These are phyloP conservation scores for slime mould (Dictyostelium discoideum) DNA, from an alignment of 78 protist species.

Conservation along the genomic window DNA sequence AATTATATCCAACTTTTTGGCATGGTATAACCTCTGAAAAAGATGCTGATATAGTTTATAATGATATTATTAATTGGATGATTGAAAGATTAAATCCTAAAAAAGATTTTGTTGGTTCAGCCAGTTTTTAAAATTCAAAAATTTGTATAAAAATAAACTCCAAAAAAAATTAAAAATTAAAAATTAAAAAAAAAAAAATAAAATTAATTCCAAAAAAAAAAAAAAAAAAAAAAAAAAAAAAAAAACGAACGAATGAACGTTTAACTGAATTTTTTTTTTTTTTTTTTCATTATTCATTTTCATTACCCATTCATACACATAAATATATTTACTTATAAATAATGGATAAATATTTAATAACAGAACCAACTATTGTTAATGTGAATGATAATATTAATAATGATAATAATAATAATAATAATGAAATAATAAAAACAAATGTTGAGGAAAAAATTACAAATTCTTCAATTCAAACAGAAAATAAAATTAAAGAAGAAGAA, in stretches of 20 bases:
- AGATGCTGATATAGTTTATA: neutral
- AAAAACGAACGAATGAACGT: neutral
- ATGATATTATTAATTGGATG: conserved; percentile 53
- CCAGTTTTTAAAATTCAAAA: neutral
- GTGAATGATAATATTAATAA: neutral
- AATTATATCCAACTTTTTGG: conserved; percentile 51
- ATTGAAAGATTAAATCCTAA: neutral
- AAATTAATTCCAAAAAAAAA: too few species aligned
- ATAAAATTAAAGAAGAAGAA: neutral
- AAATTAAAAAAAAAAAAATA: too few species aligned
- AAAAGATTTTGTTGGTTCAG: neutral
- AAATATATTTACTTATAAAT: neutral
- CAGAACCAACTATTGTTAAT: neutral
- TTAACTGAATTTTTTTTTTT: neutral
- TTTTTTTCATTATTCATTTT: neutral
- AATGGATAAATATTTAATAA: neutral
- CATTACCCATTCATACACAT: neutral
- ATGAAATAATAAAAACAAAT: neutral
- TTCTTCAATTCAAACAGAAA: neutral
- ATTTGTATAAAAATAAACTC: neutral
- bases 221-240: too few species aligned
- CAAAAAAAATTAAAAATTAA: neutral
- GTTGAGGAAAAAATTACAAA: neutral
- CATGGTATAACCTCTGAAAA: conserved; percentile 23
- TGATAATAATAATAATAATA: too few species aligned